Conservation (phyloP, 78 protist genomes). For the Cyanophora paradoxa region DNA sequence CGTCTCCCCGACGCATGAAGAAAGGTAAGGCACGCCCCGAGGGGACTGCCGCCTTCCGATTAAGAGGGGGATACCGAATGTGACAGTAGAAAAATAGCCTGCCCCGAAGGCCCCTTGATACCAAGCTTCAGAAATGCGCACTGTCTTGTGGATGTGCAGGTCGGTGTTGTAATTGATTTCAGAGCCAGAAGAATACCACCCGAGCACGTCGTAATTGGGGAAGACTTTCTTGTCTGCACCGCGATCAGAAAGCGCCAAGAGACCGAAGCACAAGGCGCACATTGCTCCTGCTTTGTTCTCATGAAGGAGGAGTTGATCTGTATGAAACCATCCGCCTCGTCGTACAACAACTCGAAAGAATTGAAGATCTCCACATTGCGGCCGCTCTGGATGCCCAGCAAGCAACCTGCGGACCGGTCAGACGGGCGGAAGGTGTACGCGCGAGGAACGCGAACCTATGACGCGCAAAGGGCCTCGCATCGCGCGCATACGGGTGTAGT, state of each 20-base stretch:
- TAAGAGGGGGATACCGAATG: too few species aligned
- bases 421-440: neutral
- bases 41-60: too few species aligned
- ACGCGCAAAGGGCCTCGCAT: too few species aligned
- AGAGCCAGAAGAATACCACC: conserved; percentile 70
- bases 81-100: too few species aligned
- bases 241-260: too few species aligned
- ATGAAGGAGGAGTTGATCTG: conserved; percentile 52
- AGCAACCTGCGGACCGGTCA: conserved; percentile 53
- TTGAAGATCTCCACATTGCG: conserved; percentile 66
- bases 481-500: conserved; percentile 51
- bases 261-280: conserved; percentile 41
- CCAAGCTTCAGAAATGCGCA: neutral
- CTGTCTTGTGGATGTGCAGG: conserved; percentile 41
- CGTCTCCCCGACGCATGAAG: too few species aligned
- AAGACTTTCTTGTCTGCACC: conserved; percentile 57
- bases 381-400: conserved; percentile 67
- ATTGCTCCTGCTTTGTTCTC: conserved; percentile 50
- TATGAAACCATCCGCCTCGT: neutral
- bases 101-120: neutral
- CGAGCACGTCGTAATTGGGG: conserved; percentile 55
- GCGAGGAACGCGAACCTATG: too few species aligned
- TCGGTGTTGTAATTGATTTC: conserved; percentile 30
- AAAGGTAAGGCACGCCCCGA: too few species aligned
- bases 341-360: conserved; percentile 52